Evolutionary conservation across 805 yeast species (phyloP), one percentile per base, ranked within the genome.

Genomic region (Gaillardinia entomophila): DNA sequence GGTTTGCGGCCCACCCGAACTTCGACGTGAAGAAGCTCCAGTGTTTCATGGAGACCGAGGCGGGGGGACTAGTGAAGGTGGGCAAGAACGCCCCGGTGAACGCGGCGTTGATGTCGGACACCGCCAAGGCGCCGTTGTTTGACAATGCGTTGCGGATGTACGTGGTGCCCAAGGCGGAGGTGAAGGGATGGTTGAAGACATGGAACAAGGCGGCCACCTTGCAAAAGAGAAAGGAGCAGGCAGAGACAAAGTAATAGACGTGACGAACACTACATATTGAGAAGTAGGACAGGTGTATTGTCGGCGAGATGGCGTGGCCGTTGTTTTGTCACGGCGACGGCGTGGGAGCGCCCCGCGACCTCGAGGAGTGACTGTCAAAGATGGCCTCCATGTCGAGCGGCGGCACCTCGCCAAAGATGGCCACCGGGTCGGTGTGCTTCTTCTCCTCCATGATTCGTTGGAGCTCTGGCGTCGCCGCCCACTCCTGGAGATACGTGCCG

Each of bases 41-140:
- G 32, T 81, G 82, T 4, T 90, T 70, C 55, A 78, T 85, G 78
- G 97, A 86, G 54, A 86, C 96, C 0, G 68, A 61, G 20, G 49
- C 77, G 2, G 96, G 96, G 31, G 97, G 97, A 0, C 67, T 90
- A 38, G 79, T 87, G 28, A 87, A 86, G 56, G 76, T 82, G 4
- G 96, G 96, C 17, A 84, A 81, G 53, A 86, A 83, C 42, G 72
- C 78, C 15, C 63, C 83, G 1, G 53, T 90, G 15, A 73, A 75
- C 46, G 72, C 73, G 32, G 82, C 80, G 1, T 66, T 90, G 41
- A 70, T 76, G 61, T 69, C 75, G 31, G 75, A 71, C 24, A 58
- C 59, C 6, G 84, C 94, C 12, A 67, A 66, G 16, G 77, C 86
- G 6, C 95, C 96, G 2, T 55, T 89, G 27, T 79, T 89, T 40